Evolutionary conservation across 192 early-diverging fungal species (phyloP).

Genomic region (Linnemannia exigua): DNA sequence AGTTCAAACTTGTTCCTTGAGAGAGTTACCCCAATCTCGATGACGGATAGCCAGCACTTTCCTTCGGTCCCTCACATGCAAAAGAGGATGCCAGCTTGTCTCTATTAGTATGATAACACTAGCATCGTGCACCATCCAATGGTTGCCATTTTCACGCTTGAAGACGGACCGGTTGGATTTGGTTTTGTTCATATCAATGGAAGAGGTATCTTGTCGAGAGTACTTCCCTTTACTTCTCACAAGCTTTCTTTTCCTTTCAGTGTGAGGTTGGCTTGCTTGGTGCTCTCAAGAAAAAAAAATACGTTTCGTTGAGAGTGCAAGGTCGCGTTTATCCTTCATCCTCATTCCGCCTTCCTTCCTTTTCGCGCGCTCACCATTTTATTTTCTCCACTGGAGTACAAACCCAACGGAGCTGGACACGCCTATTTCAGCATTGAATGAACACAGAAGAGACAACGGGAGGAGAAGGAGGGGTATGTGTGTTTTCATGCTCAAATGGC

Average conservation of each 20-base stretch:
- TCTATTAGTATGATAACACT: too few relatives aligned
- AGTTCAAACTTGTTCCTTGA: too few relatives aligned
- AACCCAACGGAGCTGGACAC: neutral
- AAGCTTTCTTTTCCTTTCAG: neutral
- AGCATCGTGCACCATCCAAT: too few relatives aligned
- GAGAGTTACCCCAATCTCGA: too few relatives aligned
- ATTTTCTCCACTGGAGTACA: neutral
- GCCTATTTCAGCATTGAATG: neutral
- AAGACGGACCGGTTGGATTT: too few relatives aligned
- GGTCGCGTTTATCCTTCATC: neutral
- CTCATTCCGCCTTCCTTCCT: neutral
- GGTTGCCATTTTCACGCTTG: too few relatives aligned
- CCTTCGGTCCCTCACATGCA: too few relatives aligned
- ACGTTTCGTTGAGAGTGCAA: neutral
- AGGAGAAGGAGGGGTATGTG: neutral
- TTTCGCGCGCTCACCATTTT: neutral
- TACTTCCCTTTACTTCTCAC: neutral
- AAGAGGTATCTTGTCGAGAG: neutral
- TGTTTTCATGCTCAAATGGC: neutral
- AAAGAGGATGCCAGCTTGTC: too few relatives aligned
- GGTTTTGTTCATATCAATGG: too few relatives aligned
- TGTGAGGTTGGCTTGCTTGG: neutral
- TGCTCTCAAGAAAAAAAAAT: neutral
- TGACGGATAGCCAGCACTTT: too few relatives aligned
- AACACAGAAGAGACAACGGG: neutral